phyloP scores from a whole-genome alignment of 2,329 filamentous ascomycete genomes.

The Trichoderma semiorbis region DNA sequence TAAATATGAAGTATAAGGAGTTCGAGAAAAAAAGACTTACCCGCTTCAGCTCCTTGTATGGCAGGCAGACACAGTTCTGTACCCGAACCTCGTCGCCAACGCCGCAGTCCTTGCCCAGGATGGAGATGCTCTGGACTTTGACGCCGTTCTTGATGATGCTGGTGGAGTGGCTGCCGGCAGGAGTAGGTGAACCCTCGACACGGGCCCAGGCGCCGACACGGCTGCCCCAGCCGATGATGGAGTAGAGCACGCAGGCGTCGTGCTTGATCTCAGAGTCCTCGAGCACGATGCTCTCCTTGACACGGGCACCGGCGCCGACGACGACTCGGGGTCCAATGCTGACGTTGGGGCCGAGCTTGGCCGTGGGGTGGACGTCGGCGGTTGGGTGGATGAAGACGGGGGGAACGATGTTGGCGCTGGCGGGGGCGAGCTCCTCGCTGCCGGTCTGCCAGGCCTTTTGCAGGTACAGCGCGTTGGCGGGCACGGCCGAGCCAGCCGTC shows the following conservation, averaged over 20 bases:
- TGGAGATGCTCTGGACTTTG: slow-evolving; percentile 98
- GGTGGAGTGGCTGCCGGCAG: slow-evolving; percentile 82
- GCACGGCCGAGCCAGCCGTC: slow-evolving; percentile 93
- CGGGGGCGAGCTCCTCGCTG: slow-evolving; percentile 72
- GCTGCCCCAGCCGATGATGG: slow-evolving; percentile 96
- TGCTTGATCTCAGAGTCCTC: slow-evolving; percentile 96
- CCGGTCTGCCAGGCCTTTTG: slow-evolving; percentile 86
- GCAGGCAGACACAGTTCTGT: slow-evolving; percentile 96
- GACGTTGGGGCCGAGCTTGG: slow-evolving; percentile 95
- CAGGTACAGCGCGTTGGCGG: slow-evolving; percentile 93
- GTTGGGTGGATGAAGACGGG: slow-evolving; percentile 95
- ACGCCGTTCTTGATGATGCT: slow-evolving; percentile 97
- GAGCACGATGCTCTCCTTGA: slow-evolving; percentile 94
- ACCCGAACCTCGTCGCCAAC: slow-evolving; percentile 93
- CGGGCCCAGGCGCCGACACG: slow-evolving; percentile 96
- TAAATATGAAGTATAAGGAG: not conserved
- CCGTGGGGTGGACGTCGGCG: slow-evolving; percentile 85
- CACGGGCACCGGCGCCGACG: slow-evolving; percentile 80
- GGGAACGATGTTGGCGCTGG: slow-evolving; percentile 82
- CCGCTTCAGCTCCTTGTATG: slow-evolving; percentile 96
- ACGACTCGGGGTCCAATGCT: slow-evolving; percentile 87
- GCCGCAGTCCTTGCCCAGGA: slow-evolving; percentile 90
- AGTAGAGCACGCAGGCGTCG: slow-evolving; percentile 91
- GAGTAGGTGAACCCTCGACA: slow-evolving; percentile 90
- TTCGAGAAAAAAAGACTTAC: slow-evolving; percentile 49